Percentiles rank a stretch among this genome's conserved stretches.
These are phyloP conservation scores for Yamadazyma dendronema DNA, from an alignment of 1,139 yeast species.

Conservation along the genomic window DNA sequence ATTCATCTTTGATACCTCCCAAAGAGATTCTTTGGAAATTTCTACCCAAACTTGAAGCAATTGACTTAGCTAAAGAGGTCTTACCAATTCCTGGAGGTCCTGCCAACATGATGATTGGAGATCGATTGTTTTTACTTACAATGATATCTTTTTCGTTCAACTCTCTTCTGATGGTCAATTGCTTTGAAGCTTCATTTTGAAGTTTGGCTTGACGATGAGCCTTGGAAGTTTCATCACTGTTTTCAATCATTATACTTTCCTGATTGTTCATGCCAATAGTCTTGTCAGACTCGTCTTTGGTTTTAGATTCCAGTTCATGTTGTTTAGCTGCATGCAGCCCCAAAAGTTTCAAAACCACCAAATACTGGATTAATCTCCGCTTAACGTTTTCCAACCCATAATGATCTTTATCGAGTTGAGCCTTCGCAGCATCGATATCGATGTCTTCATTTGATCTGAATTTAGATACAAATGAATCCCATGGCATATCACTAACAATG, in stretches of 20 bases:
- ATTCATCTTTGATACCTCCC: constrained; percentile 88
- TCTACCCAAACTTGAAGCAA: constrained; percentile 78
- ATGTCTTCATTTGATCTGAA: constrained; percentile 43
- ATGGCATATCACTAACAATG: constrained; percentile 66
- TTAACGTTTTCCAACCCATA: constrained; percentile 83
- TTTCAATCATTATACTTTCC: constrained; percentile 30
- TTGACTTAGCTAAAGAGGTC: constrained; percentile 83
- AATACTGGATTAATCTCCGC: constrained; percentile 74
- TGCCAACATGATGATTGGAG: constrained; percentile 78
- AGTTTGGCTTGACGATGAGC: constrained; percentile 29
- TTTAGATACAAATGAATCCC: constrained; percentile 46
- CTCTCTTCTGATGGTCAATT: constrained; percentile 10
- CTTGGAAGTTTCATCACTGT: constrained; percentile 33
- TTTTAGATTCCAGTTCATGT: constrained; percentile 15
- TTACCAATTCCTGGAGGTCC: constrained; percentile 98
- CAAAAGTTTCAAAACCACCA: constrained; percentile 72
- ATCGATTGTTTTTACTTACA: constrained; percentile 41
- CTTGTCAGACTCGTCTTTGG: constrained; percentile 8
- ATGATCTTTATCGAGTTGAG: constrained; percentile 74
- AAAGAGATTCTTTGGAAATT: constrained; percentile 81
- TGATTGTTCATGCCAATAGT: constrained; percentile 7
- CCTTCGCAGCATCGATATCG: constrained; percentile 55
- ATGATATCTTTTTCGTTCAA: constrained; percentile 14
- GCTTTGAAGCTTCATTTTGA: constrained; percentile 23
- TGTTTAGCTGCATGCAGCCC: constrained; percentile 38